Evolutionary conservation across 495 filamentous ascomycete genomes (phyloP).

Genomic region (Trichoderma gamsii): DNA sequence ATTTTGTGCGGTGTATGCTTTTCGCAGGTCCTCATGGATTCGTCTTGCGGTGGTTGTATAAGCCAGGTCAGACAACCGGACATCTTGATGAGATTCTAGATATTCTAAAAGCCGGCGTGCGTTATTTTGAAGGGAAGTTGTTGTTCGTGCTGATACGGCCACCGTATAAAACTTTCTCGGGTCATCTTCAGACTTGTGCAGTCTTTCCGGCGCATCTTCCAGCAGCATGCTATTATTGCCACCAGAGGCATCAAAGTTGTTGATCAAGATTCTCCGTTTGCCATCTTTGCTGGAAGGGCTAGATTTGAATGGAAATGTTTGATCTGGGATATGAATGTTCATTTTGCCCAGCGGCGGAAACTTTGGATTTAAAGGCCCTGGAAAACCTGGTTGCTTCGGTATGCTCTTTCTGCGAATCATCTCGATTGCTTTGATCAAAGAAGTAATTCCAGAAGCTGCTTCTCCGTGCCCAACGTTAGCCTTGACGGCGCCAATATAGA

Average conservation of each 20-base stretch:
- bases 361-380: conserved; percentile 68
- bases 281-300: conserved; percentile 52
- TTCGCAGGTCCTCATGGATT: conserved; percentile 68
- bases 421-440: conserved; percentile 75
- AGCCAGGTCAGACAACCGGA: conserved; percentile 52
- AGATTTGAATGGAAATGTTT: conserved; percentile 48
- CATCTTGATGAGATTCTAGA: conserved; percentile 47
- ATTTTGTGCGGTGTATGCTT: conserved; percentile 51
- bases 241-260: conserved; percentile 65
- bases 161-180: conserved; percentile 50
- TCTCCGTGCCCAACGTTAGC: conserved; percentile 88
- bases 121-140: conserved; percentile 49
- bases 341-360: conserved; percentile 54
- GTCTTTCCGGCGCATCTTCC: conserved; percentile 46
- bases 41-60: conserved; percentile 80
- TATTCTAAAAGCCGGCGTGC: conserved; percentile 45
- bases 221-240: conserved; percentile 59
- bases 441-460: conserved; percentile 76
- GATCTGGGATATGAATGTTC: conserved; percentile 59
- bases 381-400: conserved; percentile 80
- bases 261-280: conserved; percentile 56
- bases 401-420: conserved; percentile 83
- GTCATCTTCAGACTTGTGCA: conserved; percentile 30
- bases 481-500: conserved; percentile 83
- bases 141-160: conserved; percentile 53